phyloP scores from a whole-genome alignment of 768 basidiomycete genomes.

The Goffeauzyma gilvescens region DNA sequence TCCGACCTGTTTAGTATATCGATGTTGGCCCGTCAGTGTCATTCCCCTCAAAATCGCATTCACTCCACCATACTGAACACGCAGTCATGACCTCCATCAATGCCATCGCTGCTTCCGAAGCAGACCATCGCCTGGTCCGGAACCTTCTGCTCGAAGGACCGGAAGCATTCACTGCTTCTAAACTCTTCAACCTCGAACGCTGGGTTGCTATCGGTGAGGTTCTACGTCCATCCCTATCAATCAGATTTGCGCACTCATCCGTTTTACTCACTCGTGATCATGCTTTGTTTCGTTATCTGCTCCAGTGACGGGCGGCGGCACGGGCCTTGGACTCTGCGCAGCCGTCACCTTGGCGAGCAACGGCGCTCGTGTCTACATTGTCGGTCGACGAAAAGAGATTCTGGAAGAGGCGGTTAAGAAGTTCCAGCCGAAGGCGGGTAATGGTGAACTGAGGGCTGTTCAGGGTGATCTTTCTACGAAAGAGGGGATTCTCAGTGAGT shows the following conservation, averaged over 20 bases:
- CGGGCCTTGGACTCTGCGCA: slow-evolving; percentile 69
- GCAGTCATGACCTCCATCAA: no score
- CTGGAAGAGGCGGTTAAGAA: slow-evolving; percentile 9
- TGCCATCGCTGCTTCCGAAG: no score
- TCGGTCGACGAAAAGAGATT: slow-evolving; percentile 25
- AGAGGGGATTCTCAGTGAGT: slow-evolving; percentile 26
- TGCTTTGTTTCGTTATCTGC: no score
- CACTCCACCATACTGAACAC: no score
- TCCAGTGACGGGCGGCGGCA: slow-evolving; percentile 52
- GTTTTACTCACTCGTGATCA: no score
- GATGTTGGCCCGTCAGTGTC: no score
- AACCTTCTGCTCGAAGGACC: no score
- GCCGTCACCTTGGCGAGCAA: slow-evolving; percentile 64
- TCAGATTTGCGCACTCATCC: no score
- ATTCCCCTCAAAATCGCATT: no score
- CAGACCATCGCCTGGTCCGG: no score
- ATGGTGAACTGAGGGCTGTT: slow-evolving; percentile 20
- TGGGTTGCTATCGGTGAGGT: slow-evolving; percentile 27
- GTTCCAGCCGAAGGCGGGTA: slow-evolving; percentile 6
- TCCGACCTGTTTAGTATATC: no score
- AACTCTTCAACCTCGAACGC: slow-evolving; percentile 26
- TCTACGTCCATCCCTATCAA: no score
- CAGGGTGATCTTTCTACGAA: slow-evolving; percentile 24
- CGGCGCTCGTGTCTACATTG: slow-evolving; percentile 76
- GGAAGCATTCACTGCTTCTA: slow-evolving; percentile 11